Conservation (phyloP, 106 monocot species). For the Phalaenopsis equestris region DNA sequence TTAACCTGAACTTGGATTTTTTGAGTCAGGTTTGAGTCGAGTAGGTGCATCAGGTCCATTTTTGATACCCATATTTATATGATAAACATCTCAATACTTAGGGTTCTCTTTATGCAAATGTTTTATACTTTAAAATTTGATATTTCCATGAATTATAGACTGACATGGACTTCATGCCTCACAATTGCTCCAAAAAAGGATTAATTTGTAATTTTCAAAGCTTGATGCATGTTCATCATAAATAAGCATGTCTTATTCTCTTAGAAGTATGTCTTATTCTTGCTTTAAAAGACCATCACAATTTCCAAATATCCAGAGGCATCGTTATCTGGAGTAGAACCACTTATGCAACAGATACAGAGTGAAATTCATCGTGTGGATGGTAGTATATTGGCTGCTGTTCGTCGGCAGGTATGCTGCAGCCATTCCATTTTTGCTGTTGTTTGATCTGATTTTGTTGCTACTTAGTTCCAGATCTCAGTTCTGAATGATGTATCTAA, state of each 20-base stretch:
- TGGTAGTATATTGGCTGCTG: conserved; percentile 84
- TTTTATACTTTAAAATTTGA: neutral
- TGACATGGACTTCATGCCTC: neutral
- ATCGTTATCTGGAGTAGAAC: conserved; percentile 93
- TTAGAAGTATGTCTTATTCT: neutral
- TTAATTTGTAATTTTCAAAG: neutral
- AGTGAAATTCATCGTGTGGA: conserved; percentile 93
- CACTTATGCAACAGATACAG: conserved; percentile 99
- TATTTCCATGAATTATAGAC: neutral
- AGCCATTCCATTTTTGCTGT: conserved; percentile 1
- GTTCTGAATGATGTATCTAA: conserved; percentile 56
- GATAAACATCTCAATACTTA: neutral
- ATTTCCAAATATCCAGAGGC: conserved; percentile 49
- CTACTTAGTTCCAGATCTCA: neutral
- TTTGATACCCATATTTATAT: too few species aligned
- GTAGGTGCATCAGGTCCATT: too few species aligned
- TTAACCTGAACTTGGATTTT: too few species aligned
- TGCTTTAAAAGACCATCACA: neutral
- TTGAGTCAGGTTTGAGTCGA: too few species aligned
- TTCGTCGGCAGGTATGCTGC: conserved; percentile 73
- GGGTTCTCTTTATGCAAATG: neutral
- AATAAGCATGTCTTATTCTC: neutral
- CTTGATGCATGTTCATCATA: neutral
- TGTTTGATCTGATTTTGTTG: neutral
- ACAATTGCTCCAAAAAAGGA: neutral